phyloP scores from a whole-genome alignment of 805 yeast species.

The Pichia insulana region DNA sequence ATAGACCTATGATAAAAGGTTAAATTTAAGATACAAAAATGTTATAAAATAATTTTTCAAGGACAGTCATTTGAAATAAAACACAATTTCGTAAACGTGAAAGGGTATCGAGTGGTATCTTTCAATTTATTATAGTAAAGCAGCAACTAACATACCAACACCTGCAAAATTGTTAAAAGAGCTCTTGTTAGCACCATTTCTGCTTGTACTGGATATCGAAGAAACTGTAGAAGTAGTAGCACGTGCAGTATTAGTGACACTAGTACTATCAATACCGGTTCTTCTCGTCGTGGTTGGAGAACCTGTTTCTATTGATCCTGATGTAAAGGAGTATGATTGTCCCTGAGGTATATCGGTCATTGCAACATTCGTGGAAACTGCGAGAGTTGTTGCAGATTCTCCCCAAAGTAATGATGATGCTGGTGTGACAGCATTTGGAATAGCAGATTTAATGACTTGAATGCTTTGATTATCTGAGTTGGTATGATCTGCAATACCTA shows the following conservation, averaged over 20 bases:
- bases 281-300: background rate
- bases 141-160: background rate
- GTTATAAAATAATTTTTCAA: no score
- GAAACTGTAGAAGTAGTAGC: background rate
- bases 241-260: background rate
- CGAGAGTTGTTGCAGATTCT: slow-evolving; percentile 3
- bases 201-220: slow-evolving; percentile 1
- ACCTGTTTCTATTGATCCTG: background rate
- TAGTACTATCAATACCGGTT: background rate
- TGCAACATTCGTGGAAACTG: slow-evolving; percentile 1
- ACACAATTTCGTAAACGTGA: background rate
- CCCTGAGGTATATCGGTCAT: slow-evolving; percentile 6
- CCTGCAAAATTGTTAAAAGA: background rate
- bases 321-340: background rate
- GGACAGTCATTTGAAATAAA: no score
- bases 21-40: no score
- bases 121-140: background rate
- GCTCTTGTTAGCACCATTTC: background rate
- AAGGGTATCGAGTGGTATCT: background rate
- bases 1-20: no score
- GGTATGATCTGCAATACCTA: slow-evolving; percentile 29
- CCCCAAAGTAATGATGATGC: slow-evolving; percentile 34
- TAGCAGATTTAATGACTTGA: slow-evolving; percentile 29
- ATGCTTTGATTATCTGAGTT: slow-evolving; percentile 30
- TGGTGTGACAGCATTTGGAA: slow-evolving; percentile 45